phyloP scores from a whole-genome alignment of 139 green algal genomes.

The Diplosphaera chodatii region DNA sequence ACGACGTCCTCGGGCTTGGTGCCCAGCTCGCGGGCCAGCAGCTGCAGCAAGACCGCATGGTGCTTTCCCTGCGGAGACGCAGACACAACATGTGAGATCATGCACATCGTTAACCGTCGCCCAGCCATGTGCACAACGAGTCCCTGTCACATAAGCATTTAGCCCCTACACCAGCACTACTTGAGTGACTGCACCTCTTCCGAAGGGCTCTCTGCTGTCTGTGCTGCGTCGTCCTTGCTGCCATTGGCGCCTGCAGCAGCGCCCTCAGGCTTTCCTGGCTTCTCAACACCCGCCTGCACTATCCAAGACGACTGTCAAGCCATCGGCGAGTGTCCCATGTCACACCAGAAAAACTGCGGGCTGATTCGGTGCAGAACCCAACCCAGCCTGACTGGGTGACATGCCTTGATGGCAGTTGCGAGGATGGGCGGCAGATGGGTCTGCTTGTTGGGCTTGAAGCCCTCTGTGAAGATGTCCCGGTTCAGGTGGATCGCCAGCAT shows the following conservation, averaged over 20 bases:
- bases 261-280: background rate
- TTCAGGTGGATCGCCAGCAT: constrained; percentile 90
- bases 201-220: background rate
- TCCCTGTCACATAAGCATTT: too few species aligned
- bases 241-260: background rate
- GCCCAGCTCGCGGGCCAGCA: constrained; percentile 70
- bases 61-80: constrained; percentile 33
- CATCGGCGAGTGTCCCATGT: background rate
- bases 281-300: background rate
- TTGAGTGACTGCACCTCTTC: too few species aligned
- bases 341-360: too few species aligned
- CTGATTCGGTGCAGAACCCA: background rate
- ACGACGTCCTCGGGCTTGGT: constrained; percentile 68
- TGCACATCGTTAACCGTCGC: too few species aligned
- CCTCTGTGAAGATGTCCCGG: constrained; percentile 63
- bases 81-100: background rate
- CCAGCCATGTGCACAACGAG: too few species aligned
- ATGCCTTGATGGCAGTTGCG: constrained; percentile 49
- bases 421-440: constrained; percentile 83
- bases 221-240: background rate
- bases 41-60: constrained; percentile 63
- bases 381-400: background rate
- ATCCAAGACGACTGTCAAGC: background rate
- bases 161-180: too few species aligned
- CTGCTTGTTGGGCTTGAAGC: constrained; percentile 92